Conservation (phyloP, 306 rosid species). For the Quercus glauca region DNA sequence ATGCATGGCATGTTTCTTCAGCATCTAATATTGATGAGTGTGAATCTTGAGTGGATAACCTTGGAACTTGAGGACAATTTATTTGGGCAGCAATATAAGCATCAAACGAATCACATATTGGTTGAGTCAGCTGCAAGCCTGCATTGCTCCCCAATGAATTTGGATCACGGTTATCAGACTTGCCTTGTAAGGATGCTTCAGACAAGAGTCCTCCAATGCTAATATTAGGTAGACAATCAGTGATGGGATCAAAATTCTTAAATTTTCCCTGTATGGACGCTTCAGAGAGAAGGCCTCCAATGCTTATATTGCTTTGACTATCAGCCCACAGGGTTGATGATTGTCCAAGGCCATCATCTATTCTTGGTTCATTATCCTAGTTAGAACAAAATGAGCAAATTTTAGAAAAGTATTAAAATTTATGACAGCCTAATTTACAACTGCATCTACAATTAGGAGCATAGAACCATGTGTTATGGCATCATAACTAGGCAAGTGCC, state of each 20-base stretch:
- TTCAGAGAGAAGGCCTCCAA: constrained; percentile 49
- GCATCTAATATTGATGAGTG: constrained; percentile 78
- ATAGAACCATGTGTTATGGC: background rate
- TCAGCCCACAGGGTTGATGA: constrained; percentile 38
- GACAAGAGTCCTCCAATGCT: constrained; percentile 66
- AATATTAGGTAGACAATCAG: constrained; percentile 34
- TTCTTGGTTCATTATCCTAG: constrained; percentile 34
- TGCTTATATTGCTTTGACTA: constrained; percentile 35
- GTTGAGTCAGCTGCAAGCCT: constrained; percentile 41
- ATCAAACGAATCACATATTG: constrained; percentile 56
- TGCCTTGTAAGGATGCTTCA: constrained; percentile 61
- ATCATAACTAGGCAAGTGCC: background rate
- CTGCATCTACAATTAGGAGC: background rate
- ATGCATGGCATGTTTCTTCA: constrained; percentile 86
- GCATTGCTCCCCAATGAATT: constrained; percentile 30
- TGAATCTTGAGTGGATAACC: constrained; percentile 36
- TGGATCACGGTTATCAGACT: constrained; percentile 22
- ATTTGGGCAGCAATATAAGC: constrained; percentile 45
- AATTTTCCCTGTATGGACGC: constrained; percentile 38
- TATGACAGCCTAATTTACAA: background rate
- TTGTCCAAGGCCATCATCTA: constrained; percentile 31
- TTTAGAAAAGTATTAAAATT: constrained; percentile 10
- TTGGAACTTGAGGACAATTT: constrained; percentile 36
- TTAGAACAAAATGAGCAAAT: constrained; percentile 14
- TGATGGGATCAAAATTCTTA: constrained; percentile 9